phyloP scores from a whole-genome alignment of 345 rosid species.

The Abelmoschus esculentus region DNA sequence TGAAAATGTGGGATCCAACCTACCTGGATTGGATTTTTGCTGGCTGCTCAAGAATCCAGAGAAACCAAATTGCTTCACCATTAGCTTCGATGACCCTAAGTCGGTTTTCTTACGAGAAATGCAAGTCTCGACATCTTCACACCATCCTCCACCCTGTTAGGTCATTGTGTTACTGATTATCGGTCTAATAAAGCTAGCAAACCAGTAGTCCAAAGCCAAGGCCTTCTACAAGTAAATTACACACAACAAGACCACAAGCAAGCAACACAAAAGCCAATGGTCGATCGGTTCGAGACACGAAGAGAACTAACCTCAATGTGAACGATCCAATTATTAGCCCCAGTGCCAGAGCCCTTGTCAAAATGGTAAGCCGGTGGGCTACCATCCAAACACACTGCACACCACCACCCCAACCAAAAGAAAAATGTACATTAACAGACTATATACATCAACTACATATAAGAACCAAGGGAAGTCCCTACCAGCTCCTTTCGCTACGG shows the following conservation, averaged over 20 bases:
- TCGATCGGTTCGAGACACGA: neutral
- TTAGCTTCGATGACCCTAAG: slow-evolving; percentile 69
- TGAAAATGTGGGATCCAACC: neutral
- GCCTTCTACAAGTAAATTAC: neutral
- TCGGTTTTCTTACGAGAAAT: slow-evolving; percentile 44
- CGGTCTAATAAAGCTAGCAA: neutral
- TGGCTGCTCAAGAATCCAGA: slow-evolving; percentile 77
- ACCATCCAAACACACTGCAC: slow-evolving; percentile 92
- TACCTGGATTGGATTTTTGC: slow-evolving; percentile 65
- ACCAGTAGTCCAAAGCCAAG: neutral
- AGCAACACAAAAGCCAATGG: neutral
- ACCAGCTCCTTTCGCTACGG: slow-evolving; percentile 69
- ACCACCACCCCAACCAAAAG: neutral
- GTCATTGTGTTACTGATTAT: neutral
- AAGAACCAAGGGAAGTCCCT: neutral
- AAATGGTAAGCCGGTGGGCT: slow-evolving; percentile 87
- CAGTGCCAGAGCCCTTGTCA: slow-evolving; percentile 62
- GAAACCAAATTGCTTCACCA: slow-evolving; percentile 57
- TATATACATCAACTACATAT: neutral
- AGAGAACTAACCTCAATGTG: slow-evolving; percentile 53
- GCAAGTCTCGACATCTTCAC: slow-evolving; percentile 53
- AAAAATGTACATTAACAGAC: neutral
- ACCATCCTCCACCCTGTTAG: slow-evolving; percentile 95
- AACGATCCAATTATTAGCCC: slow-evolving; percentile 72
- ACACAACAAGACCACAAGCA: neutral